Evolutionary conservation across 768 basidiomycete species (phyloP), one percentile per base, ranked within the genome.

Genomic region (Psilocybe cubensis): DNA sequence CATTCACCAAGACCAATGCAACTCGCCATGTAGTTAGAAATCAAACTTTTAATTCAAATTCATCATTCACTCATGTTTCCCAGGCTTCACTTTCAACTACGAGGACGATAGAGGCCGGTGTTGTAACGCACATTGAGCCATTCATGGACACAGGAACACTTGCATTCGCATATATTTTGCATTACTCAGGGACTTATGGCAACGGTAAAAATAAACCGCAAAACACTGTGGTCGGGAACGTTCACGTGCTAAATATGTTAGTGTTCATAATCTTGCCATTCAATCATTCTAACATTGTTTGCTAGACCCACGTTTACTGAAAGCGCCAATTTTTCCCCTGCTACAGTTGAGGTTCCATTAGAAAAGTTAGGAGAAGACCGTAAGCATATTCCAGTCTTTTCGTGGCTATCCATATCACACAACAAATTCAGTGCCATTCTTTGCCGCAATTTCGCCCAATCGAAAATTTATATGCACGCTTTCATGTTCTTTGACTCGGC

Each of bases 391-490:
- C 38, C 4, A 23, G 24, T 52, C 47, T 23, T 20, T 21, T 47
- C 44, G 53, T 31, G 33, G 40, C 55, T 62, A 38, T 63, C 12
- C 53, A 38, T 57, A 54, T 42, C 11, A 3, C 4, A 3, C 47
- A 5, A 14, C n/a, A 12, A 5, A 11, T 38, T 14, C 59, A 92
- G 90, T 88, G 55, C 87, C 89, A 3, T 66, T 85, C 24, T 79
- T 76, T 57, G 79, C 81, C 14, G 70, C 72, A 1, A 52, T 79
- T 3, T 92, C 91, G 4, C 89, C 82, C 28, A 91, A 88, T 62
- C 72, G 77, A 48, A 70, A 74, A 10, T 73, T 90, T 38, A 58
- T 90, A 8, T 87, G 83, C 62, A 78, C 81, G 7, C 60, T 81
- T 3, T 79, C 87, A 4, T 77, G 80, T 1, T 75, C 82, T 31